These are phyloP conservation scores for Pestalotiopsis sp. DNA, from an alignment of 2,329 filamentous ascomycete species.

Conservation along the genomic window DNA sequence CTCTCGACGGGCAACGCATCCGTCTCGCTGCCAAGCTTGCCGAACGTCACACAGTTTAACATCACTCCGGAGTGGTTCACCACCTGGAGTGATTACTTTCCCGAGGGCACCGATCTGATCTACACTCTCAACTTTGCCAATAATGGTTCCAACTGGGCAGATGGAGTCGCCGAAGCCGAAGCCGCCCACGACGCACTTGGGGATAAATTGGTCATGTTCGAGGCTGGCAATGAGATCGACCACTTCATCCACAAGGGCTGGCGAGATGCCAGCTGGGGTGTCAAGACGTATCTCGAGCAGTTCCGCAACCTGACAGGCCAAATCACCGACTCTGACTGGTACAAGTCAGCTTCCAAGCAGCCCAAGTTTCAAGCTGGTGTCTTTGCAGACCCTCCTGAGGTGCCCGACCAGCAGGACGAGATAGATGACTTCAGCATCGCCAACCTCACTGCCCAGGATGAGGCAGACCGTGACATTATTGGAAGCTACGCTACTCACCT, in stretches of 20 bases:
- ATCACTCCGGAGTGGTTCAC: constrained; percentile 34
- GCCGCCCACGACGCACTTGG: constrained; percentile 30
- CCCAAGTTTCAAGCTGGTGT: constrained; percentile 35
- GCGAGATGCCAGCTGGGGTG: constrained; percentile 31
- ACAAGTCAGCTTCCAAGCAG: constrained; percentile 18
- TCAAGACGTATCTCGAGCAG: constrained; percentile 30
- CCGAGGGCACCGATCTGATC: constrained; percentile 29
- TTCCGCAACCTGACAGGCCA: constrained; percentile 33
- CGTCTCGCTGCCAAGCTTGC: constrained; percentile 25
- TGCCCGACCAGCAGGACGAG: constrained; percentile 38
- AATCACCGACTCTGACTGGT: constrained; percentile 32
- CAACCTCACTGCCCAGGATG: constrained; percentile 30
- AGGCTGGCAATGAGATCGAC: constrained; percentile 39
- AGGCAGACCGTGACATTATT: constrained; percentile 31
- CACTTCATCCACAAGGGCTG: constrained; percentile 36
- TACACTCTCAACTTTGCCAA: constrained; percentile 35
- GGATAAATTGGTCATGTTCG: constrained; percentile 28
- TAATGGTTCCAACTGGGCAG: constrained; percentile 30
- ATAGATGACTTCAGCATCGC: constrained; percentile 36
- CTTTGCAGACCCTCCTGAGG: constrained; percentile 35
- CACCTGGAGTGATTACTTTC: constrained; percentile 33
- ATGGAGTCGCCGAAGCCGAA: constrained; percentile 29
- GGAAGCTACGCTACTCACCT: constrained; percentile 36
- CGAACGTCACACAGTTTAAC: constrained; percentile 27
- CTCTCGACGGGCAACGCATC: constrained; percentile 29